Base-by-base conservation (phyloP, 1,139 yeast genomes). In the Scheffersomyces cryptocercus region DNA sequence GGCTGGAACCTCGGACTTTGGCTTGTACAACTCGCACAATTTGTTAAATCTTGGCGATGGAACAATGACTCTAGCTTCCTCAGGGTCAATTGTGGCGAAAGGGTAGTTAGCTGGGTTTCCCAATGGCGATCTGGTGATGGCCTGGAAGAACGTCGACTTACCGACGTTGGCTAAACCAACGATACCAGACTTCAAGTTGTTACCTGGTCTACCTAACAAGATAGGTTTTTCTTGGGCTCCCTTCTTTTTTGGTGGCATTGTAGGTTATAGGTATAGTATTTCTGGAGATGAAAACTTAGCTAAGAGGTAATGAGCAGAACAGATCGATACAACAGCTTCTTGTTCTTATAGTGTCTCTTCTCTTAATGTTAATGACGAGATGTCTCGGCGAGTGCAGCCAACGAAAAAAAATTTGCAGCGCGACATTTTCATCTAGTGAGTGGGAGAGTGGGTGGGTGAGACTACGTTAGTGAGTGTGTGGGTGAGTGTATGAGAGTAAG, bases 61-160 rank as follows among this genome's bases (percentile, higher is more conserved):
- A 46, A 93, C 99, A 61, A 87, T 85, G 48, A 91, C 97, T 68
- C 97, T 82, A 41, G 99, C 98, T 75, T 93, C 99, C 76, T 93
- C 99, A 40, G 99, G 99, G 59, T 93, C 99, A 70, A 93, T 93
- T 48, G 99, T 93, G 46, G 99, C 99, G 65, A 91, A 93, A 32
- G 99, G 99, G 67, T 91, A 93, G 70, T 93, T 93, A 52, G 98
- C 99, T 48, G 99, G 98, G 73, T 91, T 93, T 59, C 99, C 99
- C 59, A 93, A 79, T 45, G 96, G 95, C 62, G 90, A 90, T 73
- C 84, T 82, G 54, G 95, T 86, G 59, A 86, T 84, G 48, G 93
- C 93, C 68, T 86, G 93, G 80, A 85, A 85, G 67, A 85, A 85
- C 24, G 93, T 85, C 38, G 98, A 91, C 72, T 93, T 93, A 63